Base-by-base conservation (phyloP, 139 green algal genomes). In the Closterium sp. region DNA sequence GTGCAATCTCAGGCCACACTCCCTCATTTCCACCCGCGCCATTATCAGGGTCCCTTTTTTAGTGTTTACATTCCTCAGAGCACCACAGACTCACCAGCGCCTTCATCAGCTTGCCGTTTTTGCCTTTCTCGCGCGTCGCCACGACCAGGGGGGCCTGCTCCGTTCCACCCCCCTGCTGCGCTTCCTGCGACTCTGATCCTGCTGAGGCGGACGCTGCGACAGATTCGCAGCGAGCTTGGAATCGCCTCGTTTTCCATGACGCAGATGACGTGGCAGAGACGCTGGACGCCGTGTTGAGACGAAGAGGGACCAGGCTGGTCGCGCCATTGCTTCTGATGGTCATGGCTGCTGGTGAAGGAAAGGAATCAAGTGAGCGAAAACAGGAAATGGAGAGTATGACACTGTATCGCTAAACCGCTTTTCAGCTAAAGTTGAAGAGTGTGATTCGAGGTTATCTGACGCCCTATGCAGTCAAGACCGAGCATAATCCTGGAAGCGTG, bases 91-190 rank as follows among this genome's bases (percentile, higher is more conserved):
- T 35, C 84, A 87, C 84, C 84, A 87, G 84, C 30, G 84, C 84
- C 31, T 85, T 32, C 32, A 90, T 85, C 32, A 90, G 87, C 87
- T 90, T 90, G 36, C 87, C 87, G 87, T 90, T 90, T 25, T 90
- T 90, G 30, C 87, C 87, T 83, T 33, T 90, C 43, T 90, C 87
- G 31, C 87, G 36, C 87, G 87, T 90, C 87, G 43, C 87, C 36
- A 90, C 87, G 21, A 90, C 87, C 31, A 87, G 84, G 31, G 31
- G 84, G 1, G 31, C 2, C 84, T 35, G 84, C 4, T 87, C 31
- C 84, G 31, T 23, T 1, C 12, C 84, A 33, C 84, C 84, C 23
- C 31, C 4, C 55, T 28, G 55, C 55, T 76, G 12, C 16, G 23
- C 55, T 28, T 76, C 55, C 1, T 25, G 55, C 55, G 12, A 28